A percentile compares a stretch with the other conserved stretches of the same genome.
Evolutionary conservation across 192 early-diverging fungal genomes (phyloP).

Genomic region (Mortierella claussenii): DNA sequence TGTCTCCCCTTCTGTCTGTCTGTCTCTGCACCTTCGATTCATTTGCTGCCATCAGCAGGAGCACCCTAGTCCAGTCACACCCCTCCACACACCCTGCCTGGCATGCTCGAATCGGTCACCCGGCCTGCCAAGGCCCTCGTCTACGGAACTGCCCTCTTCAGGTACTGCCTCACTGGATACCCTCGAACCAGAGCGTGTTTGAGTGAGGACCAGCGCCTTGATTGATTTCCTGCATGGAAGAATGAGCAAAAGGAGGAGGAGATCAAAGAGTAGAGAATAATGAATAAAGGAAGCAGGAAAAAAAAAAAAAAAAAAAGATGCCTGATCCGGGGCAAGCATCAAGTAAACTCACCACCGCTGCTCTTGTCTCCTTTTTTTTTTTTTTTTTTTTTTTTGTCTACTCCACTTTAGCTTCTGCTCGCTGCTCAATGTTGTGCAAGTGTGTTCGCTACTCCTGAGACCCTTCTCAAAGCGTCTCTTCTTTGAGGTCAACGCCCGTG

Average conservation of each 20-base stretch:
- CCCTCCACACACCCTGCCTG: neutral
- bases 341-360: too few species aligned
- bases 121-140: constrained; percentile 36
- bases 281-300: too few species aligned
- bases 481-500: constrained; percentile 61
- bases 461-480: constrained; percentile 62
- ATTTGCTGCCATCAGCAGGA: too few species aligned
- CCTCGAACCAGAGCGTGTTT: too few species aligned
- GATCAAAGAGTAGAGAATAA: too few species aligned
- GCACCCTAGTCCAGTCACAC: too few species aligned
- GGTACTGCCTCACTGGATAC: constrained; percentile 13
- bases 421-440: constrained; percentile 59
- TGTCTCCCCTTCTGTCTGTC: too few species aligned
- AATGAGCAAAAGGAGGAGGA: too few species aligned
- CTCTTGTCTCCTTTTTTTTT: constrained; percentile 3
- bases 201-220: too few species aligned
- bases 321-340: too few species aligned
- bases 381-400: neutral
- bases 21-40: too few species aligned
- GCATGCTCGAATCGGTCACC: constrained; percentile 47
- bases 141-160: constrained; percentile 59
- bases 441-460: constrained; percentile 56
- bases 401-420: constrained; percentile 56
- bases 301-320: neutral
- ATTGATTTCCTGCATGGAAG: too few species aligned